phyloP scores from a whole-genome alignment of 2,329 filamentous ascomycete genomes.

The Hymenoscyphus fructigenus region DNA sequence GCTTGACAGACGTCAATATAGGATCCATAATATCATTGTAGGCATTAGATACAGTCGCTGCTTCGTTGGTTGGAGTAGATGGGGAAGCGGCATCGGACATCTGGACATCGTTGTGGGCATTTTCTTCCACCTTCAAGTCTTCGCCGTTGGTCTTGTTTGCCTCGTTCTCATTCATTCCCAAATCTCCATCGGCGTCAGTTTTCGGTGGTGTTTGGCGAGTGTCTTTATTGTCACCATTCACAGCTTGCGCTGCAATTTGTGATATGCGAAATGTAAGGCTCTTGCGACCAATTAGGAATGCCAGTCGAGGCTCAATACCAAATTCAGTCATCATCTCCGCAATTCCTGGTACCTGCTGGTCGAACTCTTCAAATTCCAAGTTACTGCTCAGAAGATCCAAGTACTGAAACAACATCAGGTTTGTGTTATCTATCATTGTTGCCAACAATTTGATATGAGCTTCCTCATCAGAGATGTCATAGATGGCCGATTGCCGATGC shows the following conservation, averaged over 20 bases:
- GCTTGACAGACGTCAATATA: conserved; percentile 67
- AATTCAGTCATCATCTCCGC: conserved; percentile 73
- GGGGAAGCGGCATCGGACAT: conserved; percentile 37
- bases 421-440: conserved; percentile 86
- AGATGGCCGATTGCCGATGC: conserved; percentile 84
- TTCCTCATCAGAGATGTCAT: conserved; percentile 66
- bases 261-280: conserved; percentile 68
- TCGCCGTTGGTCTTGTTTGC: conserved; percentile 20
- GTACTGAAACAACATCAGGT: conserved; percentile 82
- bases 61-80: conserved; percentile 24
- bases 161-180: conserved; percentile 33
- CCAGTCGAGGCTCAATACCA: conserved; percentile 75
- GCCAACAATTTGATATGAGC: conserved; percentile 87
- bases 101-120: conserved; percentile 37
- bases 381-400: conserved; percentile 85
- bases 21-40: conserved; percentile 72
- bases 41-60: conserved; percentile 19
- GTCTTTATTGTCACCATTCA: conserved; percentile 27
- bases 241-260: conserved; percentile 23
- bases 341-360: conserved; percentile 73
- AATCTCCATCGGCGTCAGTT: conserved; percentile 57
- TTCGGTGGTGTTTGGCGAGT: conserved; percentile 15
- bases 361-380: conserved; percentile 72
- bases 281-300: conserved; percentile 78
- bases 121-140: conserved; percentile 7